These are phyloP conservation scores for Dianthus caryophyllus DNA, from an alignment of 148 eudicot genomes.

Conservation along the genomic window DNA sequence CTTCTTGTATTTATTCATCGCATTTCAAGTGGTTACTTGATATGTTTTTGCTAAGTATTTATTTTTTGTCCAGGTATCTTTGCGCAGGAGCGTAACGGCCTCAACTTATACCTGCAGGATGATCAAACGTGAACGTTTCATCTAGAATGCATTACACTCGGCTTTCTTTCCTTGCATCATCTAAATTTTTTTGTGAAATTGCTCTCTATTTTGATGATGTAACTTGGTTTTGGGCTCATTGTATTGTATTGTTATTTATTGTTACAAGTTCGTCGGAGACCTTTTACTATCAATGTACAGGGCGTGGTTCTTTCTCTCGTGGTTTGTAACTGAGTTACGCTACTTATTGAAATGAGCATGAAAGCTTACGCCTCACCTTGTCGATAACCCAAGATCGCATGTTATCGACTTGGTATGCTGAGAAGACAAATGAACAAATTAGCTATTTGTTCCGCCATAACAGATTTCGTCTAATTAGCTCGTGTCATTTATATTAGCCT, in stretches of 20 bases:
- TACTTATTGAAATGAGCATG: no score
- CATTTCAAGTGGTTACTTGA: no score
- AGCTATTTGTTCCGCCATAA: no score
- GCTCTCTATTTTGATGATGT: no score
- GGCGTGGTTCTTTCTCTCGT: not conserved
- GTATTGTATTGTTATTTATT: not conserved
- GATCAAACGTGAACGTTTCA: not conserved
- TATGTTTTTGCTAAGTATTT: not conserved
- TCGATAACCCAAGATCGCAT: no score
- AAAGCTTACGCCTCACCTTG: no score
- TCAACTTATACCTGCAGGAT: not conserved
- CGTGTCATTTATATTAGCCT: no score
- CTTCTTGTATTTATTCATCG: no score
- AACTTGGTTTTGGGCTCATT: no score
- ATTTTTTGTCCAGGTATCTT: constrained; percentile 20
- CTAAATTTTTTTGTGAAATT: not conserved
- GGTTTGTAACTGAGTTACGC: not conserved
- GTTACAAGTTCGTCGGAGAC: not conserved
- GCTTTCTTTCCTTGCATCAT: not conserved
- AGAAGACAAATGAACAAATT: no score
- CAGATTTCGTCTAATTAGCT: no score
- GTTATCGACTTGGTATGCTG: no score
- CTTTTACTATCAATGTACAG: not conserved
- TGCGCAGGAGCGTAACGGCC: constrained; percentile 16
- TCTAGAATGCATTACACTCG: not conserved